Evolutionary conservation across 164 flowering plant species (phyloP).

Genomic region (Kalanchoe fedtschenkoi): DNA sequence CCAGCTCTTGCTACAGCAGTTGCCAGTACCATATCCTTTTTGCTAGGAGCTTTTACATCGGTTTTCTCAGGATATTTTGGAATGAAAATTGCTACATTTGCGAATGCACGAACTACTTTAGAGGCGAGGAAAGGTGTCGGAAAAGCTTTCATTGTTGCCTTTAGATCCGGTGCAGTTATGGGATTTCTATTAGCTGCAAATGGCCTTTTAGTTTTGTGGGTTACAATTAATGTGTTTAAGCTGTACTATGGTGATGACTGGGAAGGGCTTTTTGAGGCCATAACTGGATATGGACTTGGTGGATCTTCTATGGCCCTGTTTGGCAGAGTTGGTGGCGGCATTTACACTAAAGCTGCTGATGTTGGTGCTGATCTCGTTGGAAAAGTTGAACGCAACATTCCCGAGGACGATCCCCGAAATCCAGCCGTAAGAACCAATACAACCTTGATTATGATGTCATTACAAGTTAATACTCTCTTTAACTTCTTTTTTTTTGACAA

Average conservation of each 20-base stretch:
- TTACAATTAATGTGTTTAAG: conserved; percentile 28
- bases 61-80: conserved; percentile 41
- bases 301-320: conserved; percentile 59
- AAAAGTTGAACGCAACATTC: conserved; percentile 39
- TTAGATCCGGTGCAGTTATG: conserved; percentile 48
- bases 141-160: conserved; percentile 36
- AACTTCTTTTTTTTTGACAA: too few species aligned
- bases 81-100: conserved; percentile 48
- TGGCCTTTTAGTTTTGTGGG: conserved; percentile 38
- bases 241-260: conserved; percentile 45
- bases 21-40: conserved; percentile 37
- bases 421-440: conserved; percentile 30
- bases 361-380: conserved; percentile 54
- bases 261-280: conserved; percentile 46
- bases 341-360: conserved; percentile 50
- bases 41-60: conserved; percentile 39
- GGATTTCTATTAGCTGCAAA: conserved; percentile 48
- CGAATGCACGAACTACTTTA: conserved; percentile 42
- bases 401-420: conserved; percentile 48
- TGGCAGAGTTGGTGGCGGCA: conserved; percentile 54
- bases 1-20: conserved; percentile 44
- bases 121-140: conserved; percentile 44
- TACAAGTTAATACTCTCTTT: background rate
- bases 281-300: conserved; percentile 49
- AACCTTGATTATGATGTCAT: background rate